Base-by-base conservation (phyloP, 305 asterid genomes). In the Fraxinus nigra region DNA sequence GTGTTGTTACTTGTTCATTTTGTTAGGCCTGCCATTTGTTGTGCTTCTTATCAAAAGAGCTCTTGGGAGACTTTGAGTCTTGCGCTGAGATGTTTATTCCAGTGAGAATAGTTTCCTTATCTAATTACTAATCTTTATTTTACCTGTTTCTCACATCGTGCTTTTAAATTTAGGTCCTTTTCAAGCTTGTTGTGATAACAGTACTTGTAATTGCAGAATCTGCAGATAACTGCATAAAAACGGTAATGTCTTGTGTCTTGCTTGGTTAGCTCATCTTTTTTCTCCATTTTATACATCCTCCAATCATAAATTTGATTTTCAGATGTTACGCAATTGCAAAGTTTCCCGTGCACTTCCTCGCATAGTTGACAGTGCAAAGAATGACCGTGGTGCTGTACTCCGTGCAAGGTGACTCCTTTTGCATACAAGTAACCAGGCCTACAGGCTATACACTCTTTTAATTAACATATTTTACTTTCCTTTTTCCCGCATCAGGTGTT, bases 101-200 rank as follows among this genome's bases (percentile, higher is more conserved):
- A 87, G 99, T 96, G 89, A 92, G 98, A 77, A 87, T 67, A 79
- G 54, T 79, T 82, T 72, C 82, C 43, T 22, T 26, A 35, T 77
- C 40, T 70, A 73, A 76, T 79, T 85, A 22, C 33, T 65, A 24
- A 72, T 51, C n/a, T 81, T 69, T 79, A 73, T 72, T 63, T 54
- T 84, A 69, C 81, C 77, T 78, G 82, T 76, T 83, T 83, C 93
- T 90, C 90, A 89, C 88, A 30, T 79, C 76, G 65, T 84, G 33
- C 77, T 86, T 81, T 85, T 84, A 77, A 77, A 80, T 82, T 78
- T 93, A 97, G 99, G 98, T 91, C 77, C 98, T 97, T 86, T 97
- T 97, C 98, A 97, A 97, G 97, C 99, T 97, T 89, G 99, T 97
- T 79, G 99, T 97, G 89, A 97, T 97, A 88, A 97, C 98, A 73